A percentile compares a stretch with the other conserved stretches of the same genome.
These are phyloP conservation scores for Xylariaceae sp. DNA, from an alignment of 2,329 filamentous ascomycete genomes.

Conservation along the genomic window DNA sequence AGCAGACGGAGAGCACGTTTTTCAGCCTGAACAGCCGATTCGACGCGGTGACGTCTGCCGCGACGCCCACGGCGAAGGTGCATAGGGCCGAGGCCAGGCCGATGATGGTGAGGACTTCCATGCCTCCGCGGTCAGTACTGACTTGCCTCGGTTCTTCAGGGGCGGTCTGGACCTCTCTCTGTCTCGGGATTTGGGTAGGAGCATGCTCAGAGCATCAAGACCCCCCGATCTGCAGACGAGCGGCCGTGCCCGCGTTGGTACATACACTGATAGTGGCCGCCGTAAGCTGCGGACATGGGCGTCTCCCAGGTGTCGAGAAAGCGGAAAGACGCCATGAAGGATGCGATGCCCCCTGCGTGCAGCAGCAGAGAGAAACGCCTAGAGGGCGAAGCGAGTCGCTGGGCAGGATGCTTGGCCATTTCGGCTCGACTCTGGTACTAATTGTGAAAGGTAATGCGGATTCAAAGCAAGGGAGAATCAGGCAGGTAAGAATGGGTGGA, in stretches of 20 bases:
- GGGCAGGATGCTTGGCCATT: constrained; percentile 47
- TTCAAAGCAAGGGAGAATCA: too few relatives aligned
- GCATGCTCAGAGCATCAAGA: too few relatives aligned
- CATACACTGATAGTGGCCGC: constrained; percentile 64
- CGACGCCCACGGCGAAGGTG: constrained; percentile 53
- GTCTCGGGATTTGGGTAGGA: too few relatives aligned
- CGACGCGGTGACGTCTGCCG: constrained; percentile 57
- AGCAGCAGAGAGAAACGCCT: constrained; percentile 54
- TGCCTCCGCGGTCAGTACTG: too few relatives aligned
- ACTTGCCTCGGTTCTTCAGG: too few relatives aligned
- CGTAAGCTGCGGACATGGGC: constrained; percentile 50
- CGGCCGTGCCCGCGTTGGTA: too few relatives aligned
- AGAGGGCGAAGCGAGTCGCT: constrained; percentile 59
- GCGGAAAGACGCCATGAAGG: constrained; percentile 46
- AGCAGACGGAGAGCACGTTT: constrained; percentile 58
- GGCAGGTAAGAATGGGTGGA: too few relatives aligned
- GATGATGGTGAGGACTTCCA: constrained; percentile 69
- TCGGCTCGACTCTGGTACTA: too few relatives aligned
- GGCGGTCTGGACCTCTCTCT: too few relatives aligned
- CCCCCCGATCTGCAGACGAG: too few relatives aligned
- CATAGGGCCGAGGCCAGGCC: constrained; percentile 54
- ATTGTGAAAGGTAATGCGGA: too few relatives aligned
- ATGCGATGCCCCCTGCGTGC: constrained; percentile 47
- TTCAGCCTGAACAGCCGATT: constrained; percentile 55
- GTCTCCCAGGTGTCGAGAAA: constrained; percentile 44